Conservation (phyloP, 2,329 filamentous ascomycete species). For the Parastagonospora nodorum region DNA sequence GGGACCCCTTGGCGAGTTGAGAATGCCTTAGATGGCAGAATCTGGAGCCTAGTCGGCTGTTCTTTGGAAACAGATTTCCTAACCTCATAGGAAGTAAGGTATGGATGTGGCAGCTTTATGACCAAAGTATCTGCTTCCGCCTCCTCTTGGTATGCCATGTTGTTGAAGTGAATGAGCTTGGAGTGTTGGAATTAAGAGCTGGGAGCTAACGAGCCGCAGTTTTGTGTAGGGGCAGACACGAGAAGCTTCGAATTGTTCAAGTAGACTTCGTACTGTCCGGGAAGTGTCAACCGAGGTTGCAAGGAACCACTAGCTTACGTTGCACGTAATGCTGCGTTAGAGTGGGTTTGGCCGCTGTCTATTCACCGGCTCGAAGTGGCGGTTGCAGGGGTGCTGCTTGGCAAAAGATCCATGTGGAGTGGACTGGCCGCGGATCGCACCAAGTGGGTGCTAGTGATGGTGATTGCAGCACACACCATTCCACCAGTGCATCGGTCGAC, state of each 20-base stretch:
- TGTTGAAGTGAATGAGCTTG: background rate
- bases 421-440: constrained; percentile 24
- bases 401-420: too few relatives aligned
- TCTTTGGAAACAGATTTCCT: constrained; percentile 26
- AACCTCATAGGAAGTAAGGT: constrained; percentile 42
- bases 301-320: constrained; percentile 2
- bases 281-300: constrained; percentile 33
- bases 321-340: constrained; percentile 31
- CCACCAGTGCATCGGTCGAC: background rate
- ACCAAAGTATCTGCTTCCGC: constrained; percentile 26
- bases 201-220: background rate
- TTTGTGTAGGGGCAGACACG: constrained; percentile 2
- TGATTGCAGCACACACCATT: constrained; percentile 4
- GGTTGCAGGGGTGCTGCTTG: constrained; percentile 15
- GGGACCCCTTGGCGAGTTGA: constrained; percentile 23
- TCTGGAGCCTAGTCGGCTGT: constrained; percentile 25
- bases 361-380: constrained; percentile 2
- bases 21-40: constrained; percentile 23
- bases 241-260: constrained; percentile 13
- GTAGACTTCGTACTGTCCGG: constrained; percentile 4
- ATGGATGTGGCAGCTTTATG: constrained; percentile 45
- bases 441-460: constrained; percentile 26
- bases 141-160: constrained; percentile 28
- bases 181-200: background rate
- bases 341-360: constrained; percentile 17